These are phyloP conservation scores for Vitis rupestris DNA, from an alignment of 164 flowering plant genomes.

Conservation along the genomic window DNA sequence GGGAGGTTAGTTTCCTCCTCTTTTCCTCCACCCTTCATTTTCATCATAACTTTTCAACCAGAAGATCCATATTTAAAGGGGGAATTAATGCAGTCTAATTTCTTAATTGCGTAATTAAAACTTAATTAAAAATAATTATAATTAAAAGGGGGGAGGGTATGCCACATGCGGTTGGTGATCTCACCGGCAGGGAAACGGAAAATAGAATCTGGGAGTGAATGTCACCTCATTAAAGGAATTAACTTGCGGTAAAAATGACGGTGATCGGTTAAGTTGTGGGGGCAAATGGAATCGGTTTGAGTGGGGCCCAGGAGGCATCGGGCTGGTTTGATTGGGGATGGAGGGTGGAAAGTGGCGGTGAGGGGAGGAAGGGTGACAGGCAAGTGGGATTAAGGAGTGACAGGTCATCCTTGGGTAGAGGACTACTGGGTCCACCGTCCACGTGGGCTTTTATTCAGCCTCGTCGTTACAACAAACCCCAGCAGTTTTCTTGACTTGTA, in stretches of 20 bases:
- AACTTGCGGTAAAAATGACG: background rate
- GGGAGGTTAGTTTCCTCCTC: conserved; percentile 30
- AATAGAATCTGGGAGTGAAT: conserved; percentile 3
- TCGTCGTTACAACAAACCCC: conserved; percentile 29
- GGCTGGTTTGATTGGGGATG: no score
- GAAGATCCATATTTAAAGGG: conserved; percentile 29
- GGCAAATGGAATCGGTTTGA: background rate
- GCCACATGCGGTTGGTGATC: background rate
- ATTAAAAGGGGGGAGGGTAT: background rate
- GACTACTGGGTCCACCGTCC: no score
- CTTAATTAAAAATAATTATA: background rate
- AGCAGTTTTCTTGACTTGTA: conserved; percentile 29
- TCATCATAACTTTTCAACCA: conserved; percentile 17
- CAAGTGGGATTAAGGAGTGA: no score
- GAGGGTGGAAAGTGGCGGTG: no score
- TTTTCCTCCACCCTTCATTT: conserved; percentile 23
- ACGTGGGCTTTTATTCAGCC: conserved; percentile 3
- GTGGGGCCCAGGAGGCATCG: no score
- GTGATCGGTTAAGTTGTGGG: background rate
- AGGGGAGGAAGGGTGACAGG: no score
- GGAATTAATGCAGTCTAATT: background rate
- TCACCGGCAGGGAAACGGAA: conserved; percentile 2
- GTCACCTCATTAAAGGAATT: no score
- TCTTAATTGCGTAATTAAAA: no score
- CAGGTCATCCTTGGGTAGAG: no score